Base-by-base conservation (phyloP, 441 rosid species). In the Erodium chrysanthum region DNA sequence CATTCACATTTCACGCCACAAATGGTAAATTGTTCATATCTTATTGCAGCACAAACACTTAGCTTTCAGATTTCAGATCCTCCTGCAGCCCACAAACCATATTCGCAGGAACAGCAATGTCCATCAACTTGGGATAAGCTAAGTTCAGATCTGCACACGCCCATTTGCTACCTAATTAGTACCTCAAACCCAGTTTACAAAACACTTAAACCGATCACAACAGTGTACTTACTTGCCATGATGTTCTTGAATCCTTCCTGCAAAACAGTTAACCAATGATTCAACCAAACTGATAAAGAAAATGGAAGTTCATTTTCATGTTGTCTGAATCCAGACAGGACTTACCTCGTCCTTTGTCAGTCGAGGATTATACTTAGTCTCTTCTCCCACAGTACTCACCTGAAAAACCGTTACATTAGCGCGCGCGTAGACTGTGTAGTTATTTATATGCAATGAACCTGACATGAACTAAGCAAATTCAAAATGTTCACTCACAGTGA, bases 361-460 rank as follows among this genome's bases (percentile, higher is more conserved):
- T 67, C 96, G 86, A 6, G 88, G 88, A 73, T 93, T 93, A 63
- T 83, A 78, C 44, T 71, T 79, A 76, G 80, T 81, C 84, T 93
- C 97, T 78, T 93, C 97, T 77, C 84, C 96, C 44, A 93, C 96
- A 12, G 95, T 82, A 73, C 92, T 93, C 17, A 88, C 93, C 97
- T 91, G 79, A 76, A 73, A 7, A 25, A 0, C 18, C 37, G 58
- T 48, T 69, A 56, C 62, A 56, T 56, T 56, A 56, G n/a, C 65
- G 4, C 52, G 50, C 1, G 29, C 3, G 29, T 27, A 27, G 29
- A 27, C 29, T 27, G 29, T 33, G 40, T 33, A 33, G 40, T 33
- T 2, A 66, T 10, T 5, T 33, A 66, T 10, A 15, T 20, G 52
- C 12, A 60, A 20, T 22, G 61, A 7, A 7, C 44, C 52, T 70